phyloP scores from a whole-genome alignment of 2,329 filamentous ascomycete genomes.

The Penicillium capsulatum region DNA sequence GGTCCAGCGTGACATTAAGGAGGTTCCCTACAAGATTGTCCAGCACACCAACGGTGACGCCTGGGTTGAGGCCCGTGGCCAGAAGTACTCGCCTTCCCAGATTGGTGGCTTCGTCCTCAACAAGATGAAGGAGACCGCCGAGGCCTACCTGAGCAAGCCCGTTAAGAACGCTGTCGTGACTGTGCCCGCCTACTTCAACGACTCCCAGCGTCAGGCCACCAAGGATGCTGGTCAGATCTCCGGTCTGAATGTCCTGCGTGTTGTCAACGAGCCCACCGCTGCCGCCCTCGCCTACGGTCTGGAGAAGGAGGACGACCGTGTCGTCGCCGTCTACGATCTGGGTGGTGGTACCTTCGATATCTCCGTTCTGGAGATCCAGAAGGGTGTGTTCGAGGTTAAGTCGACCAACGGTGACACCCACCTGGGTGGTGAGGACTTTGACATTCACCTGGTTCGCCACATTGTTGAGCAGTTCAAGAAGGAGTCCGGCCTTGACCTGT shows the following conservation, averaged over 20 bases:
- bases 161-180: slow-evolving; percentile 97
- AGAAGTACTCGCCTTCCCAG: slow-evolving; percentile 98
- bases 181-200: slow-evolving; percentile 97
- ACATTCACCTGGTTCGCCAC: slow-evolving; percentile 90
- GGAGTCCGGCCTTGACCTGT: slow-evolving; percentile 85
- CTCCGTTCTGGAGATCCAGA: slow-evolving; percentile 93
- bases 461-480: slow-evolving; percentile 96
- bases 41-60: slow-evolving; percentile 96
- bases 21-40: slow-evolving; percentile 97
- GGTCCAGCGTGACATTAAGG: slow-evolving; percentile 94
- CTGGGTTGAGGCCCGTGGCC: slow-evolving; percentile 87
- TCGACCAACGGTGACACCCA: slow-evolving; percentile 99
- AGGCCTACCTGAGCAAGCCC: slow-evolving; percentile 83
- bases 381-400: slow-evolving; percentile 98
- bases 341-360: slow-evolving; percentile 99
- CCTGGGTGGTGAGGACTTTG: slow-evolving; percentile 96
- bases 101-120: slow-evolving; percentile 93
- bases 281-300: slow-evolving; percentile 93
- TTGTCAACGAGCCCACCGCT: slow-evolving; percentile 96
- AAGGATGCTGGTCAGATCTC: slow-evolving; percentile 97
- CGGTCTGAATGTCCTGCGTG: slow-evolving; percentile 92
- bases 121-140: slow-evolving; percentile 99
- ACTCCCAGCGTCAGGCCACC: slow-evolving; percentile 94
- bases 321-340: slow-evolving; percentile 95
- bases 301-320: slow-evolving; percentile 84